These are phyloP conservation scores for Torulaspora gathmanii DNA, from an alignment of 805 yeast genomes.

Conservation along the genomic window DNA sequence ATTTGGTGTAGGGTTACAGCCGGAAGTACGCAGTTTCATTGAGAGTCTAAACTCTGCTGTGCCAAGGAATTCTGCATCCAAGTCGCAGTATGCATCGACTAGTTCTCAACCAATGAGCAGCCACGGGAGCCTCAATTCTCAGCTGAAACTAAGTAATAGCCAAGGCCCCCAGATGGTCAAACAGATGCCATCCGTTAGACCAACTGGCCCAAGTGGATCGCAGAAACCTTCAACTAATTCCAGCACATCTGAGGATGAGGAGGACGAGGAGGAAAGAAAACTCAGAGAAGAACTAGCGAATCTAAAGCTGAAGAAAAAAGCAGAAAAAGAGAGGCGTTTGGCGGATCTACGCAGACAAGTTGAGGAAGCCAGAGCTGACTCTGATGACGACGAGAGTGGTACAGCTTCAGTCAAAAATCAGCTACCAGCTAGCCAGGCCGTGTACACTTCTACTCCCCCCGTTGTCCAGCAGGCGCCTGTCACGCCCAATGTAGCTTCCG, in stretches of 20 bases:
- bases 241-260: constrained; percentile 28
- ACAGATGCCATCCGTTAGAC: background rate
- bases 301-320: constrained; percentile 46
- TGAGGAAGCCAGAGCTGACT: constrained; percentile 47
- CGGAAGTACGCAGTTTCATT: constrained; percentile 62
- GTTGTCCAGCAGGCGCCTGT: background rate
- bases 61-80: background rate
- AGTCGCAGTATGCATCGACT: background rate
- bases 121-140: too few species aligned
- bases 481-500: background rate
- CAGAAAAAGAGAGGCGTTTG: constrained; percentile 53
- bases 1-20: constrained; percentile 69
- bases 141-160: background rate
- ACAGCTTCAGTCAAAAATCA: too few species aligned
- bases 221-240: background rate
- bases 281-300: constrained; percentile 38
- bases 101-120: background rate
- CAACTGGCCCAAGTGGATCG: background rate
- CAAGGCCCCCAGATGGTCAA: background rate
- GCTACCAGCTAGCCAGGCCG: too few species aligned
- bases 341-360: constrained; percentile 56
- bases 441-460: background rate
- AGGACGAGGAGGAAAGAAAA: constrained; percentile 43
- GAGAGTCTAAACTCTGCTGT: constrained; percentile 39
- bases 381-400: constrained; percentile 29